phyloP scores from a whole-genome alignment of 257 asterid species.

The Nicotiana paniculata region DNA sequence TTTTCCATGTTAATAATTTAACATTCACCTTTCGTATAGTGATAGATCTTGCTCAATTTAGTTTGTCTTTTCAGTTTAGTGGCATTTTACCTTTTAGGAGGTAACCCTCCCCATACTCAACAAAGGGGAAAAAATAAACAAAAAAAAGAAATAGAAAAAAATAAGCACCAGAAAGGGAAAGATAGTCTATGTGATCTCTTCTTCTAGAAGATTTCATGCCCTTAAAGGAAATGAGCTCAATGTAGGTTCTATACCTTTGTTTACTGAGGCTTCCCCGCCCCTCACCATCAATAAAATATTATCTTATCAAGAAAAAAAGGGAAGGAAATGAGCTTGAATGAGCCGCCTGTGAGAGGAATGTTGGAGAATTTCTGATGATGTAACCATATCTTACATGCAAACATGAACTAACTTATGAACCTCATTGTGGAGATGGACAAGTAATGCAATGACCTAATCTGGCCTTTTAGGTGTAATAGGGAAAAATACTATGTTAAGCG shows the following conservation, averaged over 20 bases:
- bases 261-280: background rate
- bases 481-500: background rate
- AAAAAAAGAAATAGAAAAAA: background rate
- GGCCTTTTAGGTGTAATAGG: background rate
- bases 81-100: background rate
- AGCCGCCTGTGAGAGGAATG: background rate
- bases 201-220: background rate
- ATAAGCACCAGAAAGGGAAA: background rate
- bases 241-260: background rate
- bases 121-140: background rate
- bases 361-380: background rate
- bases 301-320: background rate
- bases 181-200: background rate
- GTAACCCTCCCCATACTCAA: background rate
- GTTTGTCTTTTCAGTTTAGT: background rate
- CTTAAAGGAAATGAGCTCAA: background rate
- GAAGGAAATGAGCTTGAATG: background rate
- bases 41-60: background rate
- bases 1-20: background rate
- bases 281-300: background rate
- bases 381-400: background rate
- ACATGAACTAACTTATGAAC: background rate
- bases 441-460: background rate
- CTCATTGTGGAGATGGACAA: background rate
- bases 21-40: background rate